These are phyloP conservation scores for Yarrowia keelungensis DNA, from an alignment of 805 yeast species.

Conservation along the genomic window DNA sequence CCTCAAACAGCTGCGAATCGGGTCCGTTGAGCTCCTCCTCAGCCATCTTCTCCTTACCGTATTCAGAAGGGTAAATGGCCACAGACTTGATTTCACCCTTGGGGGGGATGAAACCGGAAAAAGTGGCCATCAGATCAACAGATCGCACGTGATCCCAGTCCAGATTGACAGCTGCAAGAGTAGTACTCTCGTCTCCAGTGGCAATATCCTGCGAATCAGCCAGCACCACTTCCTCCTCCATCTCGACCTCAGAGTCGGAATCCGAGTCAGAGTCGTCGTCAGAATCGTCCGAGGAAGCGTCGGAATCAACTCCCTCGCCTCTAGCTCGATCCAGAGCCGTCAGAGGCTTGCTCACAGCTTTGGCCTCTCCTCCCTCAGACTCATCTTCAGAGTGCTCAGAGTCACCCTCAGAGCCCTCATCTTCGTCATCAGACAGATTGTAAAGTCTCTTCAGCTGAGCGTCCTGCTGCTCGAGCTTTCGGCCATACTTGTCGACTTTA, in stretches of 20 bases:
- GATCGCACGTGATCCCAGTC: constrained; percentile 98
- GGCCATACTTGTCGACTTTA: constrained; percentile 85
- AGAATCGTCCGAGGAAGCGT: constrained; percentile 41
- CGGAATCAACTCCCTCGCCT: constrained; percentile 49
- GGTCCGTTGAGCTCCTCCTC: constrained; percentile 93
- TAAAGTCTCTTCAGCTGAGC: constrained; percentile 71
- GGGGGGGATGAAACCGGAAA: constrained; percentile 74
- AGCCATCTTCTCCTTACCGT: constrained; percentile 89
- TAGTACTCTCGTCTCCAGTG: constrained; percentile 80
- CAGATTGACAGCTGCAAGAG: constrained; percentile 91
- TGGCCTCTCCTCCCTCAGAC: constrained; percentile 41
- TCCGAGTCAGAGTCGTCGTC: constrained; percentile 40
- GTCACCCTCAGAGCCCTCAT: constrained; percentile 35
- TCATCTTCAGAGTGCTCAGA: constrained; percentile 41
- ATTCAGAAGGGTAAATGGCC: constrained; percentile 83
- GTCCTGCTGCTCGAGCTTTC: constrained; percentile 62
- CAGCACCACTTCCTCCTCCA: constrained; percentile 41
- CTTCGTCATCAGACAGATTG: constrained; percentile 56
- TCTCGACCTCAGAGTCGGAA: constrained; percentile 41
- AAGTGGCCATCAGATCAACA: constrained; percentile 86
- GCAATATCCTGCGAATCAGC: constrained; percentile 61
- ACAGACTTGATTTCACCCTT: constrained; percentile 75
- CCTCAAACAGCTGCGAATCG: constrained; percentile 77
- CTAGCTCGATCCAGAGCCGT: constrained; percentile 49
- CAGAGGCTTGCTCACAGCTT: constrained; percentile 38